Percentiles rank a stretch among this genome's conserved stretches.
These are phyloP conservation scores for Mediolabrus comicus DNA, from an alignment of 108 stramenopile genomes.

Conservation along the genomic window DNA sequence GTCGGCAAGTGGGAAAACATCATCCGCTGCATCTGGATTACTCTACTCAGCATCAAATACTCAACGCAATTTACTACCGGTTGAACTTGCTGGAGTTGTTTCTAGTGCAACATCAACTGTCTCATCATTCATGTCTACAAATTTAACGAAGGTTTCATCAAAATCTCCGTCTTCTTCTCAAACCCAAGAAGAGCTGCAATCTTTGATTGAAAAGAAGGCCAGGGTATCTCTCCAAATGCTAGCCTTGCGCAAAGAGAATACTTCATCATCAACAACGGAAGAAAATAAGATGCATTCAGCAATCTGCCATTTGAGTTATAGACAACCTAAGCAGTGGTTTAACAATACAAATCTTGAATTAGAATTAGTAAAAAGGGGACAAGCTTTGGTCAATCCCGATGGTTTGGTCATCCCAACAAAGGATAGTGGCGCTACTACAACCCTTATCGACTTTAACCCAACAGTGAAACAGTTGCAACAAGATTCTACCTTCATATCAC, in stretches of 20 bases:
- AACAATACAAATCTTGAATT: slow-evolving; percentile 38
- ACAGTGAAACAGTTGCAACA: slow-evolving; percentile 50
- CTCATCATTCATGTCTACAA: slow-evolving; percentile 9
- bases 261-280: background rate
- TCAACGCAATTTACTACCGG: slow-evolving; percentile 47
- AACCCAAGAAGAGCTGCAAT: slow-evolving; percentile 33
- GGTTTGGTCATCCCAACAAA: background rate
- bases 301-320: slow-evolving; percentile 52
- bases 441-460: slow-evolving; percentile 51
- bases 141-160: background rate
- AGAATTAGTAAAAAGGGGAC: slow-evolving; percentile 27
- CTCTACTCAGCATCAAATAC: slow-evolving; percentile 26
- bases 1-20: background rate
- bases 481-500: slow-evolving; percentile 65
- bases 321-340: slow-evolving; percentile 43
- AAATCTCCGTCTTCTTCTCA: slow-evolving; percentile 1
- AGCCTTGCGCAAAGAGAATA: slow-evolving; percentile 23
- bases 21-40: slow-evolving; percentile 13
- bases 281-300: slow-evolving; percentile 41
- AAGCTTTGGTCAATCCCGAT: slow-evolving; percentile 13
- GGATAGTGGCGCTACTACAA: slow-evolving; percentile 16
- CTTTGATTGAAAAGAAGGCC: slow-evolving; percentile 45
- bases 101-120: background rate
- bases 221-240: slow-evolving; percentile 59
- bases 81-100: slow-evolving; percentile 36